phyloP scores from a whole-genome alignment of 805 yeast genomes.

The Zygosaccharomyces siamensis region DNA sequence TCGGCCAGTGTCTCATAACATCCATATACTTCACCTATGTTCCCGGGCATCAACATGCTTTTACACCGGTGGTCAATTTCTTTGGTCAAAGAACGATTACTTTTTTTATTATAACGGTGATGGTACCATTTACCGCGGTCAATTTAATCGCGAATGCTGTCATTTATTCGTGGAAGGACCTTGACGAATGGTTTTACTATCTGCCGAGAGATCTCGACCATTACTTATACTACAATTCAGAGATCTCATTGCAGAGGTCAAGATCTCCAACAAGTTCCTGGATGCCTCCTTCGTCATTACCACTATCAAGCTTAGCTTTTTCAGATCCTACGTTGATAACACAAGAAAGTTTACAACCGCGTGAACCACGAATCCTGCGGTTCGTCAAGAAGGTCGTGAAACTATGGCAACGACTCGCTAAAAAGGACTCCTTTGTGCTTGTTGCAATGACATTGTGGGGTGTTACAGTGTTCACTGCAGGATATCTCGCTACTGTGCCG shows the following conservation, averaged over 20 bases:
- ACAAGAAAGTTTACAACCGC: neutral
- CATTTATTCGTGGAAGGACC: constrained; percentile 26
- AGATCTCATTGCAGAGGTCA: constrained; percentile 8
- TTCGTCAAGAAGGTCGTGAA: constrained; percentile 7
- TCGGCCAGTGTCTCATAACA: constrained; percentile 36
- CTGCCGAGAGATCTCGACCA: constrained; percentile 9
- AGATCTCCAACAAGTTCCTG: constrained; percentile 1
- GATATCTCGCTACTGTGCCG: constrained; percentile 8
- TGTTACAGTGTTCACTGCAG: constrained; percentile 13
- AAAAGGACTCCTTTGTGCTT: constrained; percentile 16
- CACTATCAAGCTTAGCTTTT: neutral
- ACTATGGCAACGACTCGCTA: constrained; percentile 18
- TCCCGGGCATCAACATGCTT: constrained; percentile 33
- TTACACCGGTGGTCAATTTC: constrained; percentile 32
- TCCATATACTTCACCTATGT: constrained; percentile 41
- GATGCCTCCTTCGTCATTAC: neutral
- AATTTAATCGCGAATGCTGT: constrained; percentile 20
- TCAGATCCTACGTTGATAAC: neutral
- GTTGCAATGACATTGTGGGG: constrained; percentile 21
- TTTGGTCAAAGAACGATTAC: constrained; percentile 34
- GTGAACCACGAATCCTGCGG: constrained; percentile 3
- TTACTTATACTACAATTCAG: constrained; percentile 11
- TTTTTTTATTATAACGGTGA: constrained; percentile 28
- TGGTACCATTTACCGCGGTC: constrained; percentile 31
- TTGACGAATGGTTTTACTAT: constrained; percentile 16